Evolutionary conservation across 306 rosid genomes (phyloP), one percentile per base, ranked within the genome.

Genomic region (Fagus sylvatica): DNA sequence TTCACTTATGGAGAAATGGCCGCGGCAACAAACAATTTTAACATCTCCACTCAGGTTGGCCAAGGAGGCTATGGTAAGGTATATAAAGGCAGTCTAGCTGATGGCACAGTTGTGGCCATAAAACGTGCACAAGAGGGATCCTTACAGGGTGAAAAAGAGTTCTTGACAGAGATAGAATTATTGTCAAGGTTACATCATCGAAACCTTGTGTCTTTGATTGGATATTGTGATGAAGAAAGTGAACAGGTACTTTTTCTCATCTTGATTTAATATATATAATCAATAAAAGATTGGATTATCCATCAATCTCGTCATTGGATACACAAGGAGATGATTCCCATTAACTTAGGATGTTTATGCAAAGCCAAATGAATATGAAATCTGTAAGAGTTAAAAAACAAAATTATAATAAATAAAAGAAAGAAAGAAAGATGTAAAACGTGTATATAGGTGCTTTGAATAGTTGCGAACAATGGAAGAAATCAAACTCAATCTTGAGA

Each of bases 21-120:
- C 74, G 79, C 16, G 43, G 98, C 98, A 51, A 91, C 98, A 10
- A 41, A 77, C 76, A 87, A 85, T 78, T 95, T 94, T 22, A 79
- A 88, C 81, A 82, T 77, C 78, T 80, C 96, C 6, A 56, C 65
- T 67, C 78, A 84, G 83, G 89, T 92, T 77, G 98, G 98, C 30
- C 95, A 60, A 88, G 98, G 98, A 86, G 98, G 98, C 71, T 95
- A 95, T 76, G 98, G 98, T 69, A 95, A 83, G 83, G 99, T 96
- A 79, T 96, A 96, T 71, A 91, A 71, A 85, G 99, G 99, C 57
- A 74, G 85, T 83, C 77, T 96, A 15, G 81, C 82, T 7, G 85
- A 91, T 85, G 88, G 82, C 46, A 85, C 82, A 46, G 69, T 75
- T 46, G 96, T 93, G 53, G 99, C 99, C 59, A 55, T 96, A 75